Evolutionary conservation across 208 protist genomes (phyloP).

Genomic region (Porcisia deanei): DNA sequence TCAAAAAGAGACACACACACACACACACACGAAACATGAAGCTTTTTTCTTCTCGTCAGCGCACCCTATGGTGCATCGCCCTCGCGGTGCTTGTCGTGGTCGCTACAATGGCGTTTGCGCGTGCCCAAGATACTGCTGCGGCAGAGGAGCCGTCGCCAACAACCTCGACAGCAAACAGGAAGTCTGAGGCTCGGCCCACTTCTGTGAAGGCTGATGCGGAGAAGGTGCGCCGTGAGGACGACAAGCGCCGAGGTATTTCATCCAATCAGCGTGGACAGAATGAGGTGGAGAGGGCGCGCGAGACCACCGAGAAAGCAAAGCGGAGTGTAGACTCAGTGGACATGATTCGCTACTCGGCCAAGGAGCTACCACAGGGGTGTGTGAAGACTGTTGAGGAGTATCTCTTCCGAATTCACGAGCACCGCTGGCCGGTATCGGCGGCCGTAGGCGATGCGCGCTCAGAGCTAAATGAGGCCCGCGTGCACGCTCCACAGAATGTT

Average conservation of each 20-base stretch:
- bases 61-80: constrained; percentile 23
- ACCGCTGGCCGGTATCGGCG: constrained; percentile 6
- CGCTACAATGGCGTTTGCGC: constrained; percentile 13
- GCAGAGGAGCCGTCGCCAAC: not conserved
- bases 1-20: not conserved
- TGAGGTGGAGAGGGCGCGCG: constrained; percentile 12
- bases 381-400: constrained; percentile 31
- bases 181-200: not conserved
- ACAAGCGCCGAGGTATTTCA: not conserved
- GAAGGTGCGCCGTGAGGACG: not conserved
- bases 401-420: constrained; percentile 40
- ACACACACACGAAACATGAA: not conserved
- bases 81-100: constrained; percentile 19
- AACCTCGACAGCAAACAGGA: not conserved
- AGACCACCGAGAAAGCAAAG: constrained; percentile 16
- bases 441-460: constrained; percentile 38
- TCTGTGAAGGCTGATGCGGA: not conserved
- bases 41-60: constrained; percentile 10
- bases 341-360: constrained; percentile 23
- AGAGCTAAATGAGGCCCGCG: constrained; percentile 51
- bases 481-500: constrained; percentile 22
- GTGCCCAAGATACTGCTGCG: constrained; percentile 7
- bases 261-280: not conserved
- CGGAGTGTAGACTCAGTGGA: constrained; percentile 22
- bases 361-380: constrained; percentile 36